Base-by-base conservation (phyloP, 129 eudicot species). In the Escallonia rubra region DNA sequence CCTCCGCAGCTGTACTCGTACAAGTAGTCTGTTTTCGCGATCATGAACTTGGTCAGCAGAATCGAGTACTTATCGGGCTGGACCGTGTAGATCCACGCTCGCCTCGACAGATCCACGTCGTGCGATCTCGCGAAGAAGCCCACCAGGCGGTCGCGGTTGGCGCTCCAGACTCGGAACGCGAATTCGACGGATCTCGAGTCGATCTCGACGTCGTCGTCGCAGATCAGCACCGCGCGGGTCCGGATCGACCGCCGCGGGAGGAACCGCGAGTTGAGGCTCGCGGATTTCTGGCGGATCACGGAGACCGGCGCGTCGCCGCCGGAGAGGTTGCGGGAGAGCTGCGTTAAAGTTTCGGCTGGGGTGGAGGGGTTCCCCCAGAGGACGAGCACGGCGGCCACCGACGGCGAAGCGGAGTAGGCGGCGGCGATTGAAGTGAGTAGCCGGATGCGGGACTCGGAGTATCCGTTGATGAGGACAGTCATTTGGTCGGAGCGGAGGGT, bases 121-220 rank as follows among this genome's bases (percentile, higher is more conserved):
- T 93, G 99, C 23, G 99, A 93, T 59, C 99, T 78, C 11, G 79
- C 90, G 72, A 93, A 93, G 46, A 93, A 63, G 11, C 99, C 99
- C 2, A 85, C 53, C 9, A 90, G 45, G 8, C 75, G 79, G 51
- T 82, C 81, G 12, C 74, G 85, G 59, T 86, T 83, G 10, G 72
- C 14, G 61, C 42, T 74, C 93, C 95, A 93, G 4, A 84, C 41
- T 47, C 59, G 60, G 72, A 89, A 89, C 0, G 93, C 87, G 68
- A 93, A 93, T 45, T 81, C 76, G 46, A 84, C 51, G 7, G 96
- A 73, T 46, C 69, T 75, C 3, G 40, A 43, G 14, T 81, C 90
- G n/a, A 71, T 75, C 51, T 84, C 85, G 40, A 93, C 65, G 65
- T 93, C 99, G 49, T 89, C 99, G 73, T 93, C 99, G 73, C 87